These are phyloP conservation scores for Micractinium conductrix DNA, from an alignment of 139 green algal species.

Conservation along the genomic window DNA sequence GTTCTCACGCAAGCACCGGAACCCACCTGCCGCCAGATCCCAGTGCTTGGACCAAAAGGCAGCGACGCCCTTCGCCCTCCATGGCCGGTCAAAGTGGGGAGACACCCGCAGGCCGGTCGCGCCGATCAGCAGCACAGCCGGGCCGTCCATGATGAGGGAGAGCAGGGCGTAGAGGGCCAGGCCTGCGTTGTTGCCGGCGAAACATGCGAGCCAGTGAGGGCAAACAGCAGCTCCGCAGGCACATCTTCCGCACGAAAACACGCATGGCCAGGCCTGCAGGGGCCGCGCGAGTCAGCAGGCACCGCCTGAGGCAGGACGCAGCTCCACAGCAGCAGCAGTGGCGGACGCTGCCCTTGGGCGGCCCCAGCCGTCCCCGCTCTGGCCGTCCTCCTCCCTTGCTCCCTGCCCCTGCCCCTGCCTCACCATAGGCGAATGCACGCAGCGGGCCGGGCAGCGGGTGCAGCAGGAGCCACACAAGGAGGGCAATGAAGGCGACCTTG, in stretches of 20 bases:
- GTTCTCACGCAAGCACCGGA: no score
- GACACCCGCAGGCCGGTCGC: slow-evolving; percentile 25
- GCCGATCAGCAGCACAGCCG: background rate
- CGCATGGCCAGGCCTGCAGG: background rate
- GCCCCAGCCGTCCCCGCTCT: no score
- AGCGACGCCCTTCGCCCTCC: slow-evolving; percentile 10
- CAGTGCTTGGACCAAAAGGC: slow-evolving; percentile 30
- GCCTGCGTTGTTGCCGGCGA: background rate
- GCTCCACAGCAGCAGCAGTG: background rate
- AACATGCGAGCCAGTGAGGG: no score
- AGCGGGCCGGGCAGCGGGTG: slow-evolving; percentile 20
- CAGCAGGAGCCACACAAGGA: slow-evolving; percentile 21
- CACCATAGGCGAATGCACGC: slow-evolving; percentile 5
- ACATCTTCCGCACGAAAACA: background rate
- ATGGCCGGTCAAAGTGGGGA: slow-evolving; percentile 37
- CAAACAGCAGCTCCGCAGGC: no score
- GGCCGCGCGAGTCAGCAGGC: no score
- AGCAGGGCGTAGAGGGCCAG: slow-evolving; percentile 24
- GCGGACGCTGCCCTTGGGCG: no score
- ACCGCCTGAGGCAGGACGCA: no score
- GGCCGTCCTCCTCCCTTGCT: no score
- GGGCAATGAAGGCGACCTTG: background rate
- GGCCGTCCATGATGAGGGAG: slow-evolving; percentile 37
- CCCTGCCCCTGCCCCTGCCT: no score
- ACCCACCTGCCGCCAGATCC: slow-evolving; percentile 27